Base-by-base conservation (phyloP, 148 eudicot species). In the Suaeda aralocaspica region DNA sequence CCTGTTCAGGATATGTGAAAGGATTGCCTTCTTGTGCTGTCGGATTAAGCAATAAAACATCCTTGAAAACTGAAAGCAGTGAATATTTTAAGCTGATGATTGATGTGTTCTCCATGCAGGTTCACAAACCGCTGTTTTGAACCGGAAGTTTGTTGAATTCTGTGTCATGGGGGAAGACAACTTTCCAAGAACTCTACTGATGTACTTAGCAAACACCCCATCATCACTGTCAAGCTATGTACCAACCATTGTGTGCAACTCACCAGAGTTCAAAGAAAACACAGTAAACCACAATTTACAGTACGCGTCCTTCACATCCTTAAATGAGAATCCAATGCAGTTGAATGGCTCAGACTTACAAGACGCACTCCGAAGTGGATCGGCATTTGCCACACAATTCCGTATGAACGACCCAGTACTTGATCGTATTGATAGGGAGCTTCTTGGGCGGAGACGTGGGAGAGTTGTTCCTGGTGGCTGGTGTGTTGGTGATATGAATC, bases 381-480 rank as follows among this genome's bases (percentile, higher is more conserved):
- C 91, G 0, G 91, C 88, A 30, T 89, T 94, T 78, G 96, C 91
- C 49, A 79, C 95, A 0, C 88, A 84, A 19, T 87, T 91, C 77
- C 76, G 64, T 21, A 39, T 53, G 10, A 73, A 91, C 53, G 92
- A 90, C 64, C 87, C 84, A 9, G 71, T 87, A 61, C 96, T 93
- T n/a, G 89, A 89, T 65, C 88, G 61, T 34, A 90, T 93, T n/a
- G 98, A 93, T 80, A 69, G 18, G 1, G 83, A 87, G 75, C 33
- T 93, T 66, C 78, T 93, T 56, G 77, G 79, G 10, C 84, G 95
- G 52, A 62, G 41, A 15, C 84, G 69, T 4, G 92, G 87, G 21
- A 83, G 84, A 50, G 87, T 87, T 8, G 87, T 89, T 44, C 96
- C 91, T 4, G 98, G 96, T 66, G 98, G 96, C 16, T 93, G 98